Evolutionary conservation across 2,329 filamentous ascomycete species (phyloP), one percentile per base, ranked within the genome.

Genomic region (Pseudocercospora fuligena): DNA sequence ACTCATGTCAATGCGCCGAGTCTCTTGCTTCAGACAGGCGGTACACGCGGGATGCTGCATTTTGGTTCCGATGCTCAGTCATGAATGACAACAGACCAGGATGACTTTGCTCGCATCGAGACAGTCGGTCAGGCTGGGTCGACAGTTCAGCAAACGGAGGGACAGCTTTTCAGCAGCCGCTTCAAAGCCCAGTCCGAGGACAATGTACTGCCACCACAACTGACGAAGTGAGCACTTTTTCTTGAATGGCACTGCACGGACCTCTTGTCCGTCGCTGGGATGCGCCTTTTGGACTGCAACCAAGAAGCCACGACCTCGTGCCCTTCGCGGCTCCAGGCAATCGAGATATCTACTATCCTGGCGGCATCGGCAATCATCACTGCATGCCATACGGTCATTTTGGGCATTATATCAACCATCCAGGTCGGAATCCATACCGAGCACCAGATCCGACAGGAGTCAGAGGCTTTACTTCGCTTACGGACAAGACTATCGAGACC

Each of bases 401-500:
- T 12, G 29, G 33, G 9, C 62, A 60, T 6, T 43, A 58, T 31
- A 3, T 36, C 19, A 19, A 25, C 16, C 33, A 58, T 58, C 56
- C 56, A 19, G 56, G 56, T 6, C 56, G 56, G 5, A 58, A 58
- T 58, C 56, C 56, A n/a, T 58, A 58, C 56, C 56, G 56, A 1
- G 56, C 31, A 43, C 29, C 56, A 23, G 56, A 58, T 43, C 56
- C 56, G n/a, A 67, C 36, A 61, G 65, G 61, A 58, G 63, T 46
- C 25, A 66, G 60, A 46, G 60, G 53, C 25, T 36, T 67, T 11
- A 40, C 56, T 19, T 63, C 59, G 12, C 66, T 75, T n/a, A 59
- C 65, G 5, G 71, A 76, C 63, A 69, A 67, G 54, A 67, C 47
- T 6, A 57, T 73, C 27, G 70, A 71, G 36, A 66, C 64, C 12